Evolutionary conservation across 2,329 filamentous ascomycete genomes (phyloP), one percentile per base, ranked within the genome.

Genomic region (Coleophoma crateriformis): DNA sequence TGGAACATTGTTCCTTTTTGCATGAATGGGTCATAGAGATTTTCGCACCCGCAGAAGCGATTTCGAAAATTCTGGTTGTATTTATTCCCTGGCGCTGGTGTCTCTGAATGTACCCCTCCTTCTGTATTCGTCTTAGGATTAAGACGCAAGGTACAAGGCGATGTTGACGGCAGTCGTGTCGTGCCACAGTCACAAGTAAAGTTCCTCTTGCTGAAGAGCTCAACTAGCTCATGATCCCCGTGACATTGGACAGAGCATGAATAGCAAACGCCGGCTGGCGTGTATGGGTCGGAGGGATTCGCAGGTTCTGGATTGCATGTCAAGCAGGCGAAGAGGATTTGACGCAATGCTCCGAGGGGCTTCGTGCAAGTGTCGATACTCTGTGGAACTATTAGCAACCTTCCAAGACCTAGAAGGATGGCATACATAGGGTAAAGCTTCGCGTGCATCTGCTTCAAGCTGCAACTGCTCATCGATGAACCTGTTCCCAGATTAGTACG

Each of bases 1-100:
- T 99, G 94, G 60, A 95, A 99, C 94, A 99, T 99, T 37, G 91
- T 97, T 0, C 92, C 92, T 60, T 92, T 95, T 66, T 99, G 90
- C 64, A 88, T 77, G 44, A 92, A 81, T 0, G 92, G 83, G 64
- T 96, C 87, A 64, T 99, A 99, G 52, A 91, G 82, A 61, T 91
- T 86, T 32, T 81, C 81, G 63, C 94, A 99, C 2, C 87, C 88
- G 66, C 94, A 99, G 70, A 99, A 99, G 41, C 78, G 81, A 62
- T 97, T 97, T 58, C 82, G 79, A 62, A 95, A 99, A 72, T 99
- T 99, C 53, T 96, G 88, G 63, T 96, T 96, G 73, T 99, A 99
- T 60, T 80, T 85, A 72, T 99, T 97, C 56, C 77, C 82, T 38
- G 74, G 72, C 14, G 83, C 77, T 6, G 90, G 80, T 55, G 82